These are phyloP conservation scores for Saussurea involucrata DNA, from an alignment of 129 eudicot genomes.

Conservation along the genomic window DNA sequence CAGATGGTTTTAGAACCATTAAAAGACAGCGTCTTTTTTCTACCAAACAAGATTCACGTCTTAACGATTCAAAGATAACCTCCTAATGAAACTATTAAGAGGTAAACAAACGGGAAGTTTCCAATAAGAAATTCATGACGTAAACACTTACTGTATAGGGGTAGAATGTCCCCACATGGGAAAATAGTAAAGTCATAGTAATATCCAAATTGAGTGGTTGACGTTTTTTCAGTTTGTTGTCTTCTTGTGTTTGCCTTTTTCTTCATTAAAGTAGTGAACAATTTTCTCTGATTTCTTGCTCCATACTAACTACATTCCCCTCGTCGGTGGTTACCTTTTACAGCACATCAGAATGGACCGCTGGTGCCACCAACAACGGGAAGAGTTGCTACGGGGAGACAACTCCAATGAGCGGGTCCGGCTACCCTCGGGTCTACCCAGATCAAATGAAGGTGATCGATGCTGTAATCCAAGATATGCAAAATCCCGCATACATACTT, in stretches of 20 bases:
- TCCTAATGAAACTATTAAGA: too few species aligned
- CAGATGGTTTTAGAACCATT: too few species aligned
- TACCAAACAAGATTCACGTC: too few species aligned
- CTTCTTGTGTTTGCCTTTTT: conserved; percentile 2
- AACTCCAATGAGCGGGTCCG: conserved; percentile 51
- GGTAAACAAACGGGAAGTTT: too few species aligned
- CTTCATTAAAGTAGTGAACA: conserved; percentile 14
- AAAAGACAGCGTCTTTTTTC: too few species aligned
- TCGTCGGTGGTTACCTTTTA: conserved; percentile 18
- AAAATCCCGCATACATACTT: conserved; percentile 53
- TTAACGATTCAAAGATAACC: too few species aligned
- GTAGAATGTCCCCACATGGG: not conserved
- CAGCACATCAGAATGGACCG: conserved; percentile 84
- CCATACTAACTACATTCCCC: conserved; percentile 4
- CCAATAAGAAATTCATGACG: too few species aligned
- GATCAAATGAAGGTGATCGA: conserved; percentile 70
- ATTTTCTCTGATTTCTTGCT: not conserved
- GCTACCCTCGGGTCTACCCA: conserved; percentile 49
- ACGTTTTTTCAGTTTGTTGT: not conserved
- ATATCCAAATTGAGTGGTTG: conserved; percentile 20
- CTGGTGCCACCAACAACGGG: conserved; percentile 32
- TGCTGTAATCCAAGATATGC: conserved; percentile 58
- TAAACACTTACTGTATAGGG: not conserved
- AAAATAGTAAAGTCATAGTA: not conserved
- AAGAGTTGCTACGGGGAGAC: conserved; percentile 89